A percentile compares a stretch with the other conserved stretches of the same genome.
Evolutionary conservation across 202 grass and related monocot species (phyloP).

Genomic region (Thinopyrum obtusiflorum): DNA sequence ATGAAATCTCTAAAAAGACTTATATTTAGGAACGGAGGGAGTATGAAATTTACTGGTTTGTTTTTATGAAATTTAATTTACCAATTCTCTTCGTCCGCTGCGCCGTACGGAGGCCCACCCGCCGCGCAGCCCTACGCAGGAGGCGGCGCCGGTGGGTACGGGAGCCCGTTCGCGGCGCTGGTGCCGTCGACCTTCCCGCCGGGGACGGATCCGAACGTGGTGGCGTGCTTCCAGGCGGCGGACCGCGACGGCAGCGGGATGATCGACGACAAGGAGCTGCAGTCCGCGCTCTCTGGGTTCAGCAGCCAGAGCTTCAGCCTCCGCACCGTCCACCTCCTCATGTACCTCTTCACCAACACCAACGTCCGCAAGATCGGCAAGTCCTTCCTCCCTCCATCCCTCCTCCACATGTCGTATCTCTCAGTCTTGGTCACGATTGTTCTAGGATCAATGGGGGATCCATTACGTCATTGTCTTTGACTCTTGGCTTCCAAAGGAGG

Average conservation of each 20-base stretch:
- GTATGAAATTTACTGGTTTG: no score
- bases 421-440: background rate
- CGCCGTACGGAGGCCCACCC: background rate
- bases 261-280: conserved; percentile 97
- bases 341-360: conserved; percentile 93
- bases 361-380: conserved; percentile 86
- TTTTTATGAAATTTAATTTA: no score
- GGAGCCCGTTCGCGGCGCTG: conserved; percentile 65
- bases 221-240: conserved; percentile 83
- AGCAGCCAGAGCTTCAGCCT: conserved; percentile 81
- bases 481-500: background rate
- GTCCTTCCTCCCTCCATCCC: background rate
- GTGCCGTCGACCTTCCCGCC: conserved; percentile 68
- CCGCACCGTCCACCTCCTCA: conserved; percentile 91
- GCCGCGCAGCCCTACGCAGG: background rate
- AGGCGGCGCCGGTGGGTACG: conserved; percentile 27
- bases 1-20: no score
- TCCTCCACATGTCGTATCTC: background rate
- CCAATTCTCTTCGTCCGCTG: background rate
- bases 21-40: no score
- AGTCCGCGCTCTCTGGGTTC: conserved; percentile 63
- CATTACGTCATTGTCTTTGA: background rate
- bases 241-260: conserved; percentile 84
- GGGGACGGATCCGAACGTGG: conserved; percentile 80
- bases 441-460: background rate